Conservation (phyloP, 1,284 basidiomycete species). For the Tremellales sp. region DNA sequence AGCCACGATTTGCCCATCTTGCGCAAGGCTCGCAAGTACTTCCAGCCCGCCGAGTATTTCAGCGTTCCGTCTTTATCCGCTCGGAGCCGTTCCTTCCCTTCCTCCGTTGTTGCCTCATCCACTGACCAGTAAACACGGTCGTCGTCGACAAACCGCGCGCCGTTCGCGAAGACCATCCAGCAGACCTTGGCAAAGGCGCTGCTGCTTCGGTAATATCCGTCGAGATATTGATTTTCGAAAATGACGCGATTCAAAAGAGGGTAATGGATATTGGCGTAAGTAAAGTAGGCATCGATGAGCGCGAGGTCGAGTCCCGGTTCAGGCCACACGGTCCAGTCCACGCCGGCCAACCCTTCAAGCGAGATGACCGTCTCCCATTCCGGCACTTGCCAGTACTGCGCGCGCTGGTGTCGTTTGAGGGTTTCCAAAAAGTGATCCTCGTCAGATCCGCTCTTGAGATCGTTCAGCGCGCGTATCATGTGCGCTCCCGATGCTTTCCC, state of each 20-base stretch:
- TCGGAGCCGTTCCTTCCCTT: conserved; percentile 35
- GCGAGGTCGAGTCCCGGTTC: conserved; percentile 56
- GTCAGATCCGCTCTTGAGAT: conserved; percentile 54
- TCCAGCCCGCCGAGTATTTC: conserved; percentile 65
- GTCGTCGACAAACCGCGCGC: conserved; percentile 63
- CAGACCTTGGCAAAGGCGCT: conserved; percentile 64
- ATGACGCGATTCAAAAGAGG: conserved; percentile 75
- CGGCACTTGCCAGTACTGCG: conserved; percentile 45
- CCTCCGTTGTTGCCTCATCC: conserved; percentile 39
- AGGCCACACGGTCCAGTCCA: conserved; percentile 45
- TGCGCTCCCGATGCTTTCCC: conserved; percentile 67
- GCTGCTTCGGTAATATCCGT: conserved; percentile 59
- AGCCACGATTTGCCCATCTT: conserved; percentile 56
- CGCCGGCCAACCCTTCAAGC: conserved; percentile 27
- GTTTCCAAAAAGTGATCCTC: conserved; percentile 22
- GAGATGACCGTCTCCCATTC: conserved; percentile 47
- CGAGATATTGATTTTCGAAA: conserved; percentile 62
- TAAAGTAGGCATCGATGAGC: conserved; percentile 69
- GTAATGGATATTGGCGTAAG: conserved; percentile 57
- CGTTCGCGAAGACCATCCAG: conserved; percentile 70
- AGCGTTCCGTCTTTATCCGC: conserved; percentile 39
- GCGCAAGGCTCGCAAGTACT: conserved; percentile 64
- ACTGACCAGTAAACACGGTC: conserved; percentile 55
- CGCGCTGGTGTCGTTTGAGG: conserved; percentile 29
- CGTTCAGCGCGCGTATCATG: conserved; percentile 62